These are phyloP conservation scores for Solanum pennellii DNA, from an alignment of 257 asterid genomes.

Conservation along the genomic window DNA sequence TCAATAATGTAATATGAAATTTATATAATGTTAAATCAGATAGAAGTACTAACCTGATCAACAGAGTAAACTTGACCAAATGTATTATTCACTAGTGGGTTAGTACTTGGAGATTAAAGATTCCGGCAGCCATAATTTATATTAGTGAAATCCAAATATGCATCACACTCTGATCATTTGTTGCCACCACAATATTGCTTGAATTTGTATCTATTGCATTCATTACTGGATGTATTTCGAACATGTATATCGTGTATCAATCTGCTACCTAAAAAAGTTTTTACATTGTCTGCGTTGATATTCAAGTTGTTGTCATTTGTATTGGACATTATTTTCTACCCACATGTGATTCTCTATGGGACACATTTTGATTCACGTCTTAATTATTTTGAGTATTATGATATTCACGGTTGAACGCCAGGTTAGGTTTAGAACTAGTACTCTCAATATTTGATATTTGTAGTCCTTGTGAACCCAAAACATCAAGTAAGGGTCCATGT, in stretches of 20 bases:
- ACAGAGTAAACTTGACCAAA: neutral
- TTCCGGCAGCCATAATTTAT: neutral
- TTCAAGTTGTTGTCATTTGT: neutral
- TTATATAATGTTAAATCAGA: too few relatives aligned
- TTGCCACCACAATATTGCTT: neutral
- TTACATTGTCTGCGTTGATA: neutral
- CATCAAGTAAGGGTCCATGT: neutral
- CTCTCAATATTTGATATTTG: neutral
- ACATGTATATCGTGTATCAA: neutral
- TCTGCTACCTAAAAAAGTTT: neutral
- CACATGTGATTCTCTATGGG: neutral
- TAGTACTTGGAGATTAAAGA: neutral
- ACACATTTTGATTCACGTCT: neutral
- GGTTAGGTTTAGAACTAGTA: neutral
- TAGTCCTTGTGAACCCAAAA: neutral
- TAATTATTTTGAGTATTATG: neutral
- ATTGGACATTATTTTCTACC: neutral
- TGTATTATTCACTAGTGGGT: neutral
- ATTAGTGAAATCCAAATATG: neutral
- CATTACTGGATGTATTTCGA: too few relatives aligned
- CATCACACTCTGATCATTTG: neutral
- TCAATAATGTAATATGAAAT: neutral
- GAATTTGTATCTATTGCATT: neutral
- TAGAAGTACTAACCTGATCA: neutral
- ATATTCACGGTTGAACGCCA: neutral